These are phyloP conservation scores for Chaetomium sp. DNA, from an alignment of 2,329 filamentous ascomycete species.

Conservation along the genomic window DNA sequence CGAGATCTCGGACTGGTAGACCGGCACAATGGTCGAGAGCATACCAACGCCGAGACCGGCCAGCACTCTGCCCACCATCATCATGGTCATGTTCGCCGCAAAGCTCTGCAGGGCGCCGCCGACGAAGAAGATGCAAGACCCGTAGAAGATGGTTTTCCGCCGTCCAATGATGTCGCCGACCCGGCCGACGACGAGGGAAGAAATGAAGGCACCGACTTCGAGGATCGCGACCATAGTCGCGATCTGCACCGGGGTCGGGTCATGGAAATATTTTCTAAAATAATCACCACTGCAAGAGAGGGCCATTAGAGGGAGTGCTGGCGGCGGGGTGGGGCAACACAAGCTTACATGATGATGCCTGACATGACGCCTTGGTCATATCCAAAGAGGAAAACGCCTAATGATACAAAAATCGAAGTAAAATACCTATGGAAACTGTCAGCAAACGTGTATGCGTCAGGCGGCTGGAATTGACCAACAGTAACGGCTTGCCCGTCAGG, in stretches of 20 bases:
- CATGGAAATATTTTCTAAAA: constrained; percentile 90
- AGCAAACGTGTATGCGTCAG: constrained; percentile 19
- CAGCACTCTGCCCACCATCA: constrained; percentile 80
- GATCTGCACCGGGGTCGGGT: constrained; percentile 83
- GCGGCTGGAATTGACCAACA: constrained; percentile 57
- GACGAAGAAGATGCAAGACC: constrained; percentile 81
- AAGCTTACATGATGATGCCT: constrained; percentile 64
- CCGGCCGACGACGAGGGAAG: constrained; percentile 81
- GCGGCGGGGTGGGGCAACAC: neutral
- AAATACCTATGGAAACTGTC: constrained; percentile 68
- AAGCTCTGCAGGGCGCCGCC: constrained; percentile 85
- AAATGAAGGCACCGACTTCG: constrained; percentile 88
- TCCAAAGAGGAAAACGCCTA: constrained; percentile 86
- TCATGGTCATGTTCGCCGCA: constrained; percentile 82
- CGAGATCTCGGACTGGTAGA: constrained; percentile 94
- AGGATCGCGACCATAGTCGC: constrained; percentile 98
- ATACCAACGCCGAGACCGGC: constrained; percentile 86
- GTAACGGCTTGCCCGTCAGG: constrained; percentile 90
- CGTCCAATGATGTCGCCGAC: constrained; percentile 91
- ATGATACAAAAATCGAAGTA: constrained; percentile 85
- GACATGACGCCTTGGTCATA: constrained; percentile 94
- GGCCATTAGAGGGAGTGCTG: neutral
- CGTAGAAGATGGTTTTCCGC: constrained; percentile 87
- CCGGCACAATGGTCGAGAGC: constrained; percentile 86
- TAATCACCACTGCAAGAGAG: constrained; percentile 67